Evolutionary conservation across 2,329 filamentous ascomycete genomes (phyloP).

Genomic region (Stachybotrys chartarum): DNA sequence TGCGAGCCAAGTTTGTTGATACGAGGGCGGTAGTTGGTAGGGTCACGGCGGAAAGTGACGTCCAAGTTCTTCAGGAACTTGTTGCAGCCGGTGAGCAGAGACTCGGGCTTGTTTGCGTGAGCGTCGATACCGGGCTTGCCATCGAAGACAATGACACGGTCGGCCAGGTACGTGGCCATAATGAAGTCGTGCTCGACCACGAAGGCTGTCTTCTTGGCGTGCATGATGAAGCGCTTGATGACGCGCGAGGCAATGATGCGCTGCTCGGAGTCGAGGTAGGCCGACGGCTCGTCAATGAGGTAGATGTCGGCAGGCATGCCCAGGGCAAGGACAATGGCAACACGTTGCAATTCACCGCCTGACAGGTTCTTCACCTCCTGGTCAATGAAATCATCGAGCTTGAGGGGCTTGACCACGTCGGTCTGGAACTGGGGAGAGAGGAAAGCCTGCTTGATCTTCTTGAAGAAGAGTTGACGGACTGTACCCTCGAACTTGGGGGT

Average conservation of each 20-base stretch:
- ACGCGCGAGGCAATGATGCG: constrained; percentile 95
- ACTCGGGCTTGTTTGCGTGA: constrained; percentile 84
- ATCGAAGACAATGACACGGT: constrained; percentile 98
- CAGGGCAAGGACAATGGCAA: constrained; percentile 94
- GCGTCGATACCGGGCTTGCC: constrained; percentile 84
- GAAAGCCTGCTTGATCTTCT: constrained; percentile 98
- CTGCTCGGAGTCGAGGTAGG: constrained; percentile 97
- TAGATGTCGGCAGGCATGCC: constrained; percentile 97
- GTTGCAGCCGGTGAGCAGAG: constrained; percentile 92
- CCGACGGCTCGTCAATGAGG: constrained; percentile 94
- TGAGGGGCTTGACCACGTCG: constrained; percentile 98
- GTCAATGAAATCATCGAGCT: constrained; percentile 98
- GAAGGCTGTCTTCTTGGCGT: constrained; percentile 98
- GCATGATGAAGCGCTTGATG: constrained; percentile 99
- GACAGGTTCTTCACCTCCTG: constrained; percentile 99
- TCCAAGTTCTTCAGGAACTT: constrained; percentile 92
- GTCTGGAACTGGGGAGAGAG: constrained; percentile 97
- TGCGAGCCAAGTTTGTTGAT: constrained; percentile 98
- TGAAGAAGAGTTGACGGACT: constrained; percentile 97
- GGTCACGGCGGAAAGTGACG: constrained; percentile 97
- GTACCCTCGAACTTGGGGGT: constrained; percentile 97
- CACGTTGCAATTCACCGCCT: constrained; percentile 98
- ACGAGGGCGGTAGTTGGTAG: constrained; percentile 89
- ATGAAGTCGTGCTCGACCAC: constrained; percentile 99
- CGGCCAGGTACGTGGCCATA: constrained; percentile 73